Evolutionary conservation across 1,284 basidiomycete species (phyloP).

Genomic region (Wallemia mellicola): DNA sequence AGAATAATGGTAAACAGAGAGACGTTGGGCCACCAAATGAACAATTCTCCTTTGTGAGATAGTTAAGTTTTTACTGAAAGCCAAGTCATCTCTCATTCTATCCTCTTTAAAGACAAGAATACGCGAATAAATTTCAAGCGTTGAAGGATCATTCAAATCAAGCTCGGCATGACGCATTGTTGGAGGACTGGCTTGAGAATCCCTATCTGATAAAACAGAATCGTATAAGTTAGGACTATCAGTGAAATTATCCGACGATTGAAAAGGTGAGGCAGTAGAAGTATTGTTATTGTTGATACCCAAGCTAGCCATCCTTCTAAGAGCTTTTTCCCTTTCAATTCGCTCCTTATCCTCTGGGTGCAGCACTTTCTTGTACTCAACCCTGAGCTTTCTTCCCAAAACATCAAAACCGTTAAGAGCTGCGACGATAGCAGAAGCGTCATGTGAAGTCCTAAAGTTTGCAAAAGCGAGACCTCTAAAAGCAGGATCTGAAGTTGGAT

Average conservation of each 20-base stretch:
- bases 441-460: constrained; percentile 70
- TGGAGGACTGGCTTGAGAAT: neutral
- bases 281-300: constrained; percentile 69
- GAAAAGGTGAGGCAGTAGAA: constrained; percentile 11
- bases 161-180: constrained; percentile 19
- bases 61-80: constrained; percentile 59
- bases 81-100: constrained; percentile 83
- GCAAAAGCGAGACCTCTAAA: constrained; percentile 97
- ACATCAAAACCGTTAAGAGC: constrained; percentile 87
- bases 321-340: constrained; percentile 94
- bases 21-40: constrained; percentile 80
- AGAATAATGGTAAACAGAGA: constrained; percentile 79
- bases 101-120: constrained; percentile 95
- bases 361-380: constrained; percentile 97
- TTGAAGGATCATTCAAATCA: constrained; percentile 82
- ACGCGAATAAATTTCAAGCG: constrained; percentile 86
- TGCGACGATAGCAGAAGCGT: constrained; percentile 82
- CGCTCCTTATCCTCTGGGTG: constrained; percentile 97
- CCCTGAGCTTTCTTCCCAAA: constrained; percentile 87
- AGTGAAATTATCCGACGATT: neutral
- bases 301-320: constrained; percentile 90
- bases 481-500: constrained; percentile 51
- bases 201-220: neutral
- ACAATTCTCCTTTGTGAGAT: constrained; percentile 71
- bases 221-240: neutral